Percentiles rank a stretch among this genome's conserved stretches.
Conservation (phyloP, 495 filamentous ascomycete genomes). For the Cryomyces minteri region DNA sequence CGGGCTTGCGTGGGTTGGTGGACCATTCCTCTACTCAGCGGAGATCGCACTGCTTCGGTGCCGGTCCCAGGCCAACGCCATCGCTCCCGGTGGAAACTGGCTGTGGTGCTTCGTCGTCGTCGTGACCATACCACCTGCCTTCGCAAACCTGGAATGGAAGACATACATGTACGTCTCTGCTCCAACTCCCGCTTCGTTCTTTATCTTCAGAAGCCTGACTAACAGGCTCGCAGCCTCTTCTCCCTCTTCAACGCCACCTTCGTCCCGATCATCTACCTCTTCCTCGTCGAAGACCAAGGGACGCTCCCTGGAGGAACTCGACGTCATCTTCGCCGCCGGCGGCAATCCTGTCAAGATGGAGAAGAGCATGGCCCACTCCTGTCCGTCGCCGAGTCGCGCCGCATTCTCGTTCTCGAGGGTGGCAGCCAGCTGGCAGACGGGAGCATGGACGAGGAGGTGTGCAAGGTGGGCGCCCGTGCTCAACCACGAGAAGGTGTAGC, state of each 20-base stretch:
- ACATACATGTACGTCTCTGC: too few relatives aligned
- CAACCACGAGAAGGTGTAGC: too few relatives aligned
- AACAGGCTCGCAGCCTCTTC: conserved; percentile 2
- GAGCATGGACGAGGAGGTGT: too few relatives aligned
- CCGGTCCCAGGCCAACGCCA: conserved; percentile 53
- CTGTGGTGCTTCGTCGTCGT: conserved; percentile 2
- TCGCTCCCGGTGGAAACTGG: conserved; percentile 27
- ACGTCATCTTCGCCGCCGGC: background rate
- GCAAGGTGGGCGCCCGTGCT: too few relatives aligned
- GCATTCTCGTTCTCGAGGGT: background rate
- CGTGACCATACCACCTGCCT: conserved; percentile 5
- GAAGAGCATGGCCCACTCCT: background rate
- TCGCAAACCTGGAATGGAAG: conserved; percentile 2
- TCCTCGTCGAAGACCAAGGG: conserved; percentile 1
- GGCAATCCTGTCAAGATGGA: background rate
- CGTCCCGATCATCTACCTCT: conserved; percentile 5
- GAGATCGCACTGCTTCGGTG: conserved; percentile 57
- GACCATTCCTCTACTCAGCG: conserved; percentile 59
- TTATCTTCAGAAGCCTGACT: too few relatives aligned
- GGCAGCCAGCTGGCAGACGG: too few relatives aligned
- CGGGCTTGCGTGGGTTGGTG: conserved; percentile 56
- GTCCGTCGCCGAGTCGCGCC: background rate
- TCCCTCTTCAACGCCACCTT: conserved; percentile 3
- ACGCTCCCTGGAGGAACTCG: conserved; percentile 2
- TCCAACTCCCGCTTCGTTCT: too few relatives aligned